Base-by-base conservation (phyloP, 371 early-diverging fungal species). In the Mortierella sp. region DNA sequence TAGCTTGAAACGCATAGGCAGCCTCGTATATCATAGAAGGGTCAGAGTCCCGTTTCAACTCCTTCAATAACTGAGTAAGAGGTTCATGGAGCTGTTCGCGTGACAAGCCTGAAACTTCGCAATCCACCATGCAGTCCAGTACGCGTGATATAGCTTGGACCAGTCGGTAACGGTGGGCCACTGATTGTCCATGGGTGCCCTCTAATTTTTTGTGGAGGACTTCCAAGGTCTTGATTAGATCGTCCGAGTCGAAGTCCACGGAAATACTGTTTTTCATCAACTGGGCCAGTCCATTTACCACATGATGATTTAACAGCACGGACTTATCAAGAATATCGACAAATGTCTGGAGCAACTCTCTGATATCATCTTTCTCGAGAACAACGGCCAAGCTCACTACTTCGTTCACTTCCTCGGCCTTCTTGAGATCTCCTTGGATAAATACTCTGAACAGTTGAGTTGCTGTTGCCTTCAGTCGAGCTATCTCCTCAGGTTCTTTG, bases 71-170 rank as follows among this genome's bases (percentile, higher is more conserved):
- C 19, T 2, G 19, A 2, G 28, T 3, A n/a, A 63, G 63, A 17
- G 47, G 45, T 15, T 45, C 63, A 35, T 69, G 70, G 4, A 62
- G 63, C 3, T 3, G 23, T 6, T 43, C 63, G 29, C 70, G 70
- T 17, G 22, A n/a, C 63, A 69, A 19, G 26, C 45, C 63, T 42
- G 22, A 23, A 58, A 63, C 70, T 8, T 63, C 23, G 49, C 47
- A n/a, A 15, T 62, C 63, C 8, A 56, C 70, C 70, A 69, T 69
- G 26, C 55, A 57, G n/a, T 69, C 70, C 57, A 69, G 49, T 10
- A 69, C 63, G 6, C 35, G 63, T 4, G 70, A 56, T 26, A 63
- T 47, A 1, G 63, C 42, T 19, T 47, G 8, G 2, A 31, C 45
- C 23, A 69, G 49, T 23, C 49, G 35, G 42, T 57, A 69, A 1